Percentiles rank a stretch among this genome's conserved stretches.
phyloP scores from a whole-genome alignment of 2,329 filamentous ascomycete genomes.

The Alternaria arborescens region DNA sequence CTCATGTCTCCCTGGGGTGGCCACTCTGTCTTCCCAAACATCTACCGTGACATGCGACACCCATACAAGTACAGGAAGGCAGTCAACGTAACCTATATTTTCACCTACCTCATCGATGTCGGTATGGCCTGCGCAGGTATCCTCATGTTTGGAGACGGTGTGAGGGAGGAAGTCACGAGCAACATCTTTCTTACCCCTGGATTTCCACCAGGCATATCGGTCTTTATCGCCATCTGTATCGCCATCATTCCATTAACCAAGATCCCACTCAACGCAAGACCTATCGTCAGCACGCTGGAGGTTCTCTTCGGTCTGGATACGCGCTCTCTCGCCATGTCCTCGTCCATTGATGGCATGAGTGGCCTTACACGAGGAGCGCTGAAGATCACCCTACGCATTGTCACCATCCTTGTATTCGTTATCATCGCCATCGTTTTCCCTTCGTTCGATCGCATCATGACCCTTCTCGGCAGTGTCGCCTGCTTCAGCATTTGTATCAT shows the following conservation, averaged over 20 bases:
- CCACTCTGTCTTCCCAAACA: constrained; percentile 83
- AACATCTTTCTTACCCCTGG: constrained; percentile 80
- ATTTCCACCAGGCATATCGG: constrained; percentile 77
- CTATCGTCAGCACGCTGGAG: constrained; percentile 86
- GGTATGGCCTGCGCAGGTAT: constrained; percentile 84
- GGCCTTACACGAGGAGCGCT: constrained; percentile 65
- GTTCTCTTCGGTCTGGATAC: constrained; percentile 77
- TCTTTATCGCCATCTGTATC: constrained; percentile 85
- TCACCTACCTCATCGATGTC: constrained; percentile 84
- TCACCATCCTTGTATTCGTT: constrained; percentile 76
- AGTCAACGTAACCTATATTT: constrained; percentile 81
- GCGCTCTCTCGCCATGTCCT: constrained; percentile 60
- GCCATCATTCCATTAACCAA: constrained; percentile 95
- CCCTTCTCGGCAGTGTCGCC: constrained; percentile 85
- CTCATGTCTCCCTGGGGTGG: constrained; percentile 85
- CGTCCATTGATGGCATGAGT: constrained; percentile 62
- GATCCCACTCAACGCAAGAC: constrained; percentile 87
- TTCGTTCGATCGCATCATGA: constrained; percentile 89
- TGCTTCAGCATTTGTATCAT: constrained; percentile 96
- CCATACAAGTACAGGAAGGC: constrained; percentile 81
- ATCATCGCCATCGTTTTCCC: constrained; percentile 77
- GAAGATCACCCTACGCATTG: constrained; percentile 70
- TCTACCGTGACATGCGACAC: constrained; percentile 80
- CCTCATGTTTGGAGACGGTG: constrained; percentile 93
- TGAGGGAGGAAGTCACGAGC: constrained; percentile 87